These are phyloP conservation scores for Fragaria vesca DNA, from an alignment of 306 rosid species.

Conservation along the genomic window DNA sequence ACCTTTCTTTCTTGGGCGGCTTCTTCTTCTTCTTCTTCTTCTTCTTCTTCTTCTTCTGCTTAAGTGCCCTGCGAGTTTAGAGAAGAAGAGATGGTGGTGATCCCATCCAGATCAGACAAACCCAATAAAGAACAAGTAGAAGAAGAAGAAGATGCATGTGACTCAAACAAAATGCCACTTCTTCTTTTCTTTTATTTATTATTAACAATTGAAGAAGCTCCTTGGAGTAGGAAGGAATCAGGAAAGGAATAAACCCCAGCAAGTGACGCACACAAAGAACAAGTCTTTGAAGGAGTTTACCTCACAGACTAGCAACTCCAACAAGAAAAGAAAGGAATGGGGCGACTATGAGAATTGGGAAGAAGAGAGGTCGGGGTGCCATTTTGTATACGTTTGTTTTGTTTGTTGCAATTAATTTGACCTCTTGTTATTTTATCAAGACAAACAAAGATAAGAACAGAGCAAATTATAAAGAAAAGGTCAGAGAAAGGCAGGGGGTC, in stretches of 20 bases:
- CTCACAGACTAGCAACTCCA: neutral
- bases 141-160: no score
- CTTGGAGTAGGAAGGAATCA: slow-evolving; percentile 38
- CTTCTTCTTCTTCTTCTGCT: no score
- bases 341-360: neutral
- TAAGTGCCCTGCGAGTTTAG: no score
- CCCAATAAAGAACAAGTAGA: no score
- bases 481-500: slow-evolving; percentile 36
- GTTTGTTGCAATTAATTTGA: neutral
- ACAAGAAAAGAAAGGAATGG: neutral
- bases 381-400: neutral
- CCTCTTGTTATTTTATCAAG: neutral
- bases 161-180: slow-evolving; percentile 27
- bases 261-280: neutral
- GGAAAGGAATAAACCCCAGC: slow-evolving; percentile 68
- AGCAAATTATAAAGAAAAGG: slow-evolving; percentile 20
- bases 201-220: neutral
- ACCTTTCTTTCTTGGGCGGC: slow-evolving; percentile 30
- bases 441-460: slow-evolving; percentile 24
- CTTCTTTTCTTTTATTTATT: neutral
- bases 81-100: no score
- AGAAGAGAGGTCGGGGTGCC: neutral
- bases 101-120: no score
- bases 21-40: no score
- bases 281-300: neutral